phyloP scores from a whole-genome alignment of 1,284 basidiomycete species.

The Pulveroboletus sp. region DNA sequence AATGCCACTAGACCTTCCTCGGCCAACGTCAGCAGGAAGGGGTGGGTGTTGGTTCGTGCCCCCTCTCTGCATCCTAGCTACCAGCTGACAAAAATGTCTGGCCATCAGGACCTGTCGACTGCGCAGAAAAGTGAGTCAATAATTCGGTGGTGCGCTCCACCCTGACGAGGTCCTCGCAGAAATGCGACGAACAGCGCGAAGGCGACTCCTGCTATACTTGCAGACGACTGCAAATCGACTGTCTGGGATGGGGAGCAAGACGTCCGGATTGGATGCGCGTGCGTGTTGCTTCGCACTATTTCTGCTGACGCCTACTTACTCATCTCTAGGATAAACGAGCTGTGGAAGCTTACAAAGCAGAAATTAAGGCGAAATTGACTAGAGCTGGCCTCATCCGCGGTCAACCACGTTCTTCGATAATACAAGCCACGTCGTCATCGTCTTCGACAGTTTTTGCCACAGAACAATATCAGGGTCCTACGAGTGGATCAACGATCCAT shows the following conservation, averaged over 20 bases:
- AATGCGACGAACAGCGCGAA: constrained; percentile 82
- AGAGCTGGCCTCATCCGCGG: constrained; percentile 76
- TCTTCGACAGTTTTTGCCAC: constrained; percentile 36
- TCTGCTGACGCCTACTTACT: constrained; percentile 12
- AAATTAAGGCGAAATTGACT: constrained; percentile 77
- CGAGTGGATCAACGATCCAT: constrained; percentile 23
- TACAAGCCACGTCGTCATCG: constrained; percentile 39
- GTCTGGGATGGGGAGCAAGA: constrained; percentile 77
- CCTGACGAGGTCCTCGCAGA: constrained; percentile 44
- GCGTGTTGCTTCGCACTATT: constrained; percentile 35
- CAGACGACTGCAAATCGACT: constrained; percentile 71
- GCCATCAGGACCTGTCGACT: constrained; percentile 72
- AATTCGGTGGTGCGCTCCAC: neutral
- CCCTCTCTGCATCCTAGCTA: neutral
- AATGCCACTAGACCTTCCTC: constrained; percentile 52
- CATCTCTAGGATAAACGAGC: constrained; percentile 69
- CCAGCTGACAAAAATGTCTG: constrained; percentile 18
- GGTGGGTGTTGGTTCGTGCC: constrained; percentile 72
- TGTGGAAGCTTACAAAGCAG: constrained; percentile 80
- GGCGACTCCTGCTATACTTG: constrained; percentile 78
- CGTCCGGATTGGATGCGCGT: constrained; percentile 85
- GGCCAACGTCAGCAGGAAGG: constrained; percentile 56
- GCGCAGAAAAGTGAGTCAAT: constrained; percentile 63
- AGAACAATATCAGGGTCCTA: constrained; percentile 34
- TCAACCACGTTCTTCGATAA: constrained; percentile 62